Evolutionary conservation across 2,329 filamentous ascomycete genomes (phyloP).

Genomic region (Clonostachys rosea): DNA sequence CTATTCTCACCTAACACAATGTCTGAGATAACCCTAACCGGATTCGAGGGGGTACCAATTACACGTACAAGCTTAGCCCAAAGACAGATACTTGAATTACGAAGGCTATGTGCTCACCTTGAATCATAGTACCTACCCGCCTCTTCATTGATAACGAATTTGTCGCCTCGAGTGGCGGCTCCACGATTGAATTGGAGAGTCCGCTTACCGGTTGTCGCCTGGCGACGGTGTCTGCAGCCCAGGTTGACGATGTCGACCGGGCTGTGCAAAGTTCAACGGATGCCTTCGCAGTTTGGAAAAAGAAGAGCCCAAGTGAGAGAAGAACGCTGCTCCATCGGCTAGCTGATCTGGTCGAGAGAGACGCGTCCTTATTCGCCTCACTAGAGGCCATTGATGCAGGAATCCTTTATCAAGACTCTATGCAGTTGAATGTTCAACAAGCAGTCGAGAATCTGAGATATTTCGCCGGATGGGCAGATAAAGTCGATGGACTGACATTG

Average conservation of each 20-base stretch:
- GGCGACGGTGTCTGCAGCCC: slow-evolving; percentile 75
- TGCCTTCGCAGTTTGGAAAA: slow-evolving; percentile 71
- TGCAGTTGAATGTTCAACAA: slow-evolving; percentile 71
- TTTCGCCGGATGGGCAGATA: slow-evolving; percentile 82
- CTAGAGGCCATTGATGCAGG: slow-evolving; percentile 88
- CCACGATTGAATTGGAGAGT: slow-evolving; percentile 91
- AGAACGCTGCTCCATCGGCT: slow-evolving; percentile 69
- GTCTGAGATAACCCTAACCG: no score
- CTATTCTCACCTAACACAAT: no score
- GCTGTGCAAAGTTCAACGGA: slow-evolving; percentile 82
- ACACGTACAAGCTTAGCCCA: no score
- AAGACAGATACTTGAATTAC: no score
- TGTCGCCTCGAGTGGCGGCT: slow-evolving; percentile 72
- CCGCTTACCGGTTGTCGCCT: slow-evolving; percentile 82
- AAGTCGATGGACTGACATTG: slow-evolving; percentile 82
- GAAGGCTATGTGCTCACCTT: no score
- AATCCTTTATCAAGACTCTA: slow-evolving; percentile 22
- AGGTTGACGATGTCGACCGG: slow-evolving; percentile 78
- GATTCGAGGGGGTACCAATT: no score
- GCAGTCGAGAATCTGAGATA: slow-evolving; percentile 70
- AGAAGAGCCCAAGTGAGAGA: slow-evolving; percentile 65
- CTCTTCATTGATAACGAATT: slow-evolving; percentile 89
- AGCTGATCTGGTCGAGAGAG: slow-evolving; percentile 75
- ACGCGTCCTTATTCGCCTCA: slow-evolving; percentile 69
- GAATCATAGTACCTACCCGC: slow-evolving; percentile 28